Evolutionary conservation across 2,329 filamentous ascomycete species (phyloP).

Genomic region (Fusarium sulawesiense): DNA sequence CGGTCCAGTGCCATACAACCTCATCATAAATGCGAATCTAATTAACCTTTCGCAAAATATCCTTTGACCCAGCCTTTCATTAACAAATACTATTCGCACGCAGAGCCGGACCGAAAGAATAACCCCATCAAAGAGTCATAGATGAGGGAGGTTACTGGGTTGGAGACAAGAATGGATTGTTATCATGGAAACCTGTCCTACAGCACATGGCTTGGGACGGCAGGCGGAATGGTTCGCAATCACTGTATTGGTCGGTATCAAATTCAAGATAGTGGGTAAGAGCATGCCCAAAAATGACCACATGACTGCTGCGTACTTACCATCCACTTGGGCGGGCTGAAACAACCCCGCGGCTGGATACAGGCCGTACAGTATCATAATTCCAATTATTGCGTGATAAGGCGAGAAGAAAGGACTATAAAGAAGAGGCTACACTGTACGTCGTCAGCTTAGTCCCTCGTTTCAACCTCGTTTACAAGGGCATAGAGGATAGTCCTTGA

Average conservation of each 20-base stretch:
- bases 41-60: background rate
- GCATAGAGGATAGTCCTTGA: background rate
- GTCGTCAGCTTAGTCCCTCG: conserved; percentile 11
- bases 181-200: background rate
- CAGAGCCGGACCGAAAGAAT: background rate
- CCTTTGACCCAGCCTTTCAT: background rate
- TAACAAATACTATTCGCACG: background rate
- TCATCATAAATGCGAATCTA: background rate
- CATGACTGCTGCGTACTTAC: conserved; percentile 21
- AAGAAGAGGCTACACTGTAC: conserved; percentile 1
- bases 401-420: background rate
- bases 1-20: background rate
- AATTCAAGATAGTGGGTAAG: conserved; percentile 2
- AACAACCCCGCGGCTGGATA: background rate
- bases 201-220: background rate
- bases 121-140: background rate
- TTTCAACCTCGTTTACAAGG: conserved; percentile 25
- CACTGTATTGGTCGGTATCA: conserved; percentile 2
- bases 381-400: conserved; percentile 1
- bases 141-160: background rate
- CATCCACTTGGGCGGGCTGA: background rate
- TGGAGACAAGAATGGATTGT: background rate
- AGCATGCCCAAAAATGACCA: conserved; percentile 15
- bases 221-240: background rate
- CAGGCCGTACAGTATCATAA: background rate